A percentile compares a stretch with the other conserved stretches of the same genome.
phyloP scores from a whole-genome alignment of 2,329 filamentous ascomycete species.

The Eutypa lata region DNA sequence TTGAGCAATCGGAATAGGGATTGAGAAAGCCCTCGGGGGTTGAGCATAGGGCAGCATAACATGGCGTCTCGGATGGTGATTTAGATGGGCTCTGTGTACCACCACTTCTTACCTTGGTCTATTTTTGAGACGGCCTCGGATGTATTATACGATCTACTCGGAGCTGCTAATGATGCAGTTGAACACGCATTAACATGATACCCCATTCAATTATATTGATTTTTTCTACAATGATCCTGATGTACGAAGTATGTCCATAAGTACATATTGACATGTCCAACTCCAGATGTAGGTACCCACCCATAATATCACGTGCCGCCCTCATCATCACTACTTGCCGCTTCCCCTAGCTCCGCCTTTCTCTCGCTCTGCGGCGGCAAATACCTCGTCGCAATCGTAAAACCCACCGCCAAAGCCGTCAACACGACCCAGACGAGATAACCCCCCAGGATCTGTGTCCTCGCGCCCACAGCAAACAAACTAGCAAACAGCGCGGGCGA shows the following conservation, averaged over 20 bases:
- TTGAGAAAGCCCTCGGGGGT: slow-evolving; percentile 6
- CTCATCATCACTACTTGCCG: too few relatives aligned
- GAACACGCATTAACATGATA: background rate
- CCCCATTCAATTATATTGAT: background rate
- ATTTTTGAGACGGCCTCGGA: too few relatives aligned
- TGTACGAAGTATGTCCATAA: too few relatives aligned
- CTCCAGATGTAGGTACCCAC: too few relatives aligned
- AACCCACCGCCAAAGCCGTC: slow-evolving; percentile 33
- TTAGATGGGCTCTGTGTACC: background rate
- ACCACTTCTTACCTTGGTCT: too few relatives aligned
- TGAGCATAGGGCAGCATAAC: slow-evolving; percentile 7
- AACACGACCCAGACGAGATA: slow-evolving; percentile 65
- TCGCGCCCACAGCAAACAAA: slow-evolving; percentile 65
- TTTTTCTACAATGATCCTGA: too few relatives aligned
- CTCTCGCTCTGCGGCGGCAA: slow-evolving; percentile 32
- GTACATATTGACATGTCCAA: too few relatives aligned
- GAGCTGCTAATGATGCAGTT: background rate
- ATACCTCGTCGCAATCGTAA: slow-evolving; percentile 27
- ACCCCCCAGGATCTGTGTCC: slow-evolving; percentile 58
- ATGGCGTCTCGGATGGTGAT: slow-evolving; percentile 5
- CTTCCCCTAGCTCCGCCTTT: slow-evolving; percentile 5
- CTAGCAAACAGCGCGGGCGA: slow-evolving; percentile 64
- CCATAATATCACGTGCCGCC: too few relatives aligned
- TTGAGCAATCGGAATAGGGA: slow-evolving; percentile 69
- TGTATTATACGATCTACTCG: too few relatives aligned